Evolutionary conservation across 2,329 filamentous ascomycete genomes (phyloP), one percentile per base, ranked within the genome.

Genomic region (Blastomyces gilchristii): DNA sequence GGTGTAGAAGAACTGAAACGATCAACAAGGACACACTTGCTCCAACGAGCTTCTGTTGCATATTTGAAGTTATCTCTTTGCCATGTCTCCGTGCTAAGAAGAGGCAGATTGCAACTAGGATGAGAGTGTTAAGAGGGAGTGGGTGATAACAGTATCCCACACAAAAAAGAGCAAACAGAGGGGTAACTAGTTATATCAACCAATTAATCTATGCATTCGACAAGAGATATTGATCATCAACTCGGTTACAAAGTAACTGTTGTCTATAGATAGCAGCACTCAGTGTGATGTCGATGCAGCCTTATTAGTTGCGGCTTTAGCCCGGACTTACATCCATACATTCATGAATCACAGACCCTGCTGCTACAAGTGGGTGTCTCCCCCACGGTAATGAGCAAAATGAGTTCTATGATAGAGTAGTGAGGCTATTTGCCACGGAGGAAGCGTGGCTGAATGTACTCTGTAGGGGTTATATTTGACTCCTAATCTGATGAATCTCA

Each of bases 21-120:
- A 45, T 16, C 50, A 62, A 18, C 12, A 61, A 6, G 3, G 34
- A 53, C 16, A 59, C 3, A 22, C 58, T 59, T 49, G 58, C 43
- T 59, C 58, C 58, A 2, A 59, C 28, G 28, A 59, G 16, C 31
- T 59, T 59, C 58, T 37, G 43, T n/a, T 25, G 41, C 58, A 59
- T 59, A 28, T 25, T 8, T 37, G 56, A 47, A 49, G 58, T 28
- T 50, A 34, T 37, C 45, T 49, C 16, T 34, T 34, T 18, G 43
- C 31, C 43, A 37, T 58, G 2, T 22, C 54, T 37, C 18, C 11
- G 9, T 18, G 16, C 3, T 2, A 11, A 28, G 28, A 22, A 58
- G 34, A 43, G 11, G 3, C 8, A 11, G 34, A 12, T 41, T 43
- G 58, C 34, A 39, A 11, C 22, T 58, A 14, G 22, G 34, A 39